Evolutionary conservation across 495 filamentous ascomycete species (phyloP), one percentile per base, ranked within the genome.

Genomic region (Extremus antarcticus): DNA sequence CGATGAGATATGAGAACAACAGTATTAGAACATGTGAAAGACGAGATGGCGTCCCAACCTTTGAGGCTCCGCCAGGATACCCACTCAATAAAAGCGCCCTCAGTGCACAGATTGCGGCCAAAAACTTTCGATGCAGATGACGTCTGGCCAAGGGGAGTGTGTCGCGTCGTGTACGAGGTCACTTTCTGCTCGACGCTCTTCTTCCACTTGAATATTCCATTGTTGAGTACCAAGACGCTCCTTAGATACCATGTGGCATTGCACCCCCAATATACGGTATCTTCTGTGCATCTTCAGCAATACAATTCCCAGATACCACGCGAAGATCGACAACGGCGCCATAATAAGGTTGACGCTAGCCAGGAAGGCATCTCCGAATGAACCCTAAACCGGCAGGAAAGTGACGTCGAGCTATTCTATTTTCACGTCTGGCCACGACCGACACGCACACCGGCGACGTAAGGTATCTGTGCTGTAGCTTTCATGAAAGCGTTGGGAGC

Each of bases 401-500:
- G 41, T 45, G 41, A 45, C 41, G 41, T 45, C 41, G 17, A 45
- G 41, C 4, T 7, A 45, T n/a, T 7, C 4, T 9, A 9, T 17
- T 45, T 45, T 45, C n/a, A n/a, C 8, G 19, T 17, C 3, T n/a
- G 7, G 4, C 4, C 15, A 7, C 3, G 16, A 21, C 41, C 4
- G 15, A 45, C 41, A n/a, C 41, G 41, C 41, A 45, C 15, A 3
- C 15, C 41, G 41, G 8, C 19, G 16, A 21, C 41, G 41, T n/a
- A n/a, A n/a, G n/a, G n/a, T 45, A 45, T 21, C 41, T 45, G 41
- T 45, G 41, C 41, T 45, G 15, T n/a, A 45, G 41, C 41, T 35
- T 35, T 35, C 29, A 7, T 4, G 7, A 13, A 13, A 35, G 29
- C 29, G 29, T 35, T 35, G 29, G 29, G 29, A 35, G 4, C 29